Percentiles rank a stretch among this genome's conserved stretches.
phyloP scores from a whole-genome alignment of 306 rosid genomes.

The Lupinus albus region DNA sequence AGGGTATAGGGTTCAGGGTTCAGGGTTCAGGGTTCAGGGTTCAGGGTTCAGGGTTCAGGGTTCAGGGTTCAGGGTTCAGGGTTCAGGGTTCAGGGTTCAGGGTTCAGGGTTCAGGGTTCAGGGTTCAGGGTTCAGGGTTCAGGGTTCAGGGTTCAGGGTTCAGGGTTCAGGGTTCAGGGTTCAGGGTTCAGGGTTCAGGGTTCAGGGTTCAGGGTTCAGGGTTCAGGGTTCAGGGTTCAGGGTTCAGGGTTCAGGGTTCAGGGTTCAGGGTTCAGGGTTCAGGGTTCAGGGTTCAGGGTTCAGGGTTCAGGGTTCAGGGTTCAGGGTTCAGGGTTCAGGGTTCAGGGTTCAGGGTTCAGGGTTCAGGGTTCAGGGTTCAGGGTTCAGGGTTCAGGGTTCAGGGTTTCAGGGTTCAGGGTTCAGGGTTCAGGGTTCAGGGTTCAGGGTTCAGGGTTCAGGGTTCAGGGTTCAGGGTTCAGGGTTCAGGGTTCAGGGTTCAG shows the following conservation, averaged over 20 bases:
- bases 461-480: background rate
- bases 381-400: background rate
- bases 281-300: background rate
- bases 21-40: background rate
- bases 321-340: background rate
- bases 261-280: background rate
- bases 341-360: too few species aligned
- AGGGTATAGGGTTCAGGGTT: background rate
- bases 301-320: background rate
- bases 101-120: background rate
- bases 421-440: slow-evolving; percentile 11
- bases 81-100: background rate
- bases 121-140: background rate
- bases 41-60: slow-evolving; percentile 8
- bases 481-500: background rate
- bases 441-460: background rate
- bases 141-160: slow-evolving; percentile 5
- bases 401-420: slow-evolving; percentile 1
- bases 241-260: background rate
- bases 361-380: background rate
- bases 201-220: background rate
- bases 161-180: background rate
- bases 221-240: slow-evolving; percentile 1
- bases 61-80: background rate
- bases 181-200: background rate